A percentile compares a stretch with the other conserved stretches of the same genome.
phyloP scores from a whole-genome alignment of 768 basidiomycete species.

The Grammothele lineata region DNA sequence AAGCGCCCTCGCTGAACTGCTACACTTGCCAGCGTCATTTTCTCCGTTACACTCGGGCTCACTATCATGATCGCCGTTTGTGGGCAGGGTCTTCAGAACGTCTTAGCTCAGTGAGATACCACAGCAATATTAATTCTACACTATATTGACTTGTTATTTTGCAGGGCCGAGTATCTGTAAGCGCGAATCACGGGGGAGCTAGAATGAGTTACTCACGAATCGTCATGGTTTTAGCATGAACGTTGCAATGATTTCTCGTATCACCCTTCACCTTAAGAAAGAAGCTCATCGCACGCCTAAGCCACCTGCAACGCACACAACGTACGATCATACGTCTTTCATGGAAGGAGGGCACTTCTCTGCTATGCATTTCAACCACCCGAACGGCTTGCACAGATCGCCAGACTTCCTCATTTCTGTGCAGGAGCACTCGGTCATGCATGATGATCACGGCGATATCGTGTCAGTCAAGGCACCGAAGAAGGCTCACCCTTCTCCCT shows the following conservation, averaged over 20 bases:
- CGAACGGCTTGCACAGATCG: no score
- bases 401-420: no score
- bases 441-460: no score
- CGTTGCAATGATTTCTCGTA: conserved; percentile 67
- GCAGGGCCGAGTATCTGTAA: conserved; percentile 38
- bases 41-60: conserved; percentile 32
- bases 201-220: no score
- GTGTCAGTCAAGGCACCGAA: no score
- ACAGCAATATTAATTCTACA: background rate
- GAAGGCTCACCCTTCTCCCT: no score
- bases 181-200: no score
- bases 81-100: conserved; percentile 28
- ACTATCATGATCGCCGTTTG: conserved; percentile 36
- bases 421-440: no score
- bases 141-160: background rate
- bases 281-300: conserved; percentile 9
- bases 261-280: conserved; percentile 56
- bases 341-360: no score
- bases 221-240: conserved; percentile 14
- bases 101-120: conserved; percentile 33
- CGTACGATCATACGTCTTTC: background rate
- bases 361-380: no score
- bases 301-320: background rate
- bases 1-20: no score
- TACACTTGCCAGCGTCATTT: conserved; percentile 40